Conservation (phyloP, 1,139 yeast genomes). For the Taphrina pruni region DNA sequence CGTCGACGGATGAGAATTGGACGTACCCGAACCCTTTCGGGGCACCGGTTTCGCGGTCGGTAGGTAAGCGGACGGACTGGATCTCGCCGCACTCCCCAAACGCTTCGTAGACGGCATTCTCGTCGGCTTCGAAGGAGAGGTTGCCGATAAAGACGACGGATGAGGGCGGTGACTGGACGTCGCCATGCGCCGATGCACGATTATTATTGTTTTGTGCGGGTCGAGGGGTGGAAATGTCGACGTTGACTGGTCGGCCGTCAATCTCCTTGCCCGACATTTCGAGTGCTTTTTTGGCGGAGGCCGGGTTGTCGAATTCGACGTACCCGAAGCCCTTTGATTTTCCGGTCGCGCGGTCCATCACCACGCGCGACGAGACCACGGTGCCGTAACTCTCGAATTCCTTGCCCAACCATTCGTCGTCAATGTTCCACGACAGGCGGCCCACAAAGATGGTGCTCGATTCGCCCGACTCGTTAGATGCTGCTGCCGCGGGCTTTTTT, state of each 20-base stretch:
- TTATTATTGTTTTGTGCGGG: constrained; percentile 54
- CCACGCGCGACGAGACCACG: constrained; percentile 86
- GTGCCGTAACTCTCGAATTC: constrained; percentile 87
- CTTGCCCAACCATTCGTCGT: constrained; percentile 87
- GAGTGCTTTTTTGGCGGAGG: constrained; percentile 86
- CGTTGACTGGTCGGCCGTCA: constrained; percentile 95
- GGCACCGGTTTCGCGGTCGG: constrained; percentile 91
- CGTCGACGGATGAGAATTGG: constrained; percentile 83
- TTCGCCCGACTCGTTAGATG: constrained; percentile 53
- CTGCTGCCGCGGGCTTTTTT: constrained; percentile 43
- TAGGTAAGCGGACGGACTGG: constrained; percentile 84
- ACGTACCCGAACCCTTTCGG: constrained; percentile 99
- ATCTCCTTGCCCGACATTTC: constrained; percentile 87
- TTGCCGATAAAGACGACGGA: constrained; percentile 96
- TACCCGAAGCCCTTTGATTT: constrained; percentile 93
- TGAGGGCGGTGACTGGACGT: constrained; percentile 85
- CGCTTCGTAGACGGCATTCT: constrained; percentile 86
- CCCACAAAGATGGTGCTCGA: constrained; percentile 94
- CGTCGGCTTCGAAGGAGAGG: constrained; percentile 96
- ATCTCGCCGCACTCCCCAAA: constrained; percentile 86
- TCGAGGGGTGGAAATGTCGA: constrained; percentile 87
- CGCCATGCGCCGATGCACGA: constrained; percentile 89
- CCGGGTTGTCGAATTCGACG: constrained; percentile 83
- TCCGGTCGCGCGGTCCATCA: constrained; percentile 89
- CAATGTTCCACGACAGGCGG: constrained; percentile 95